Percentiles rank a stretch among this genome's conserved stretches.
Evolutionary conservation across 306 rosid genomes (phyloP).

Genomic region (Quercus rubra): DNA sequence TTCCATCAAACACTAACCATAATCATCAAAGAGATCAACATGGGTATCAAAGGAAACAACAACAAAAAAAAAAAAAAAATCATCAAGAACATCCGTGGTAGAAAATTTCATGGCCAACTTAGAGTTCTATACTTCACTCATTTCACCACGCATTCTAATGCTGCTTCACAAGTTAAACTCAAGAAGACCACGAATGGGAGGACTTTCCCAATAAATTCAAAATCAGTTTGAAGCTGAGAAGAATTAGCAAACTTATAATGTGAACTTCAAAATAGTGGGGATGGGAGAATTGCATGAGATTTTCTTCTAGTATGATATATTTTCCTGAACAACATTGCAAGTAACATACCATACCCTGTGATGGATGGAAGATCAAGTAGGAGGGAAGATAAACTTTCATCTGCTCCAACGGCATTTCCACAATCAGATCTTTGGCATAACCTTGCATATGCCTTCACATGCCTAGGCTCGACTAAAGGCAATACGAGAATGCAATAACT

Average conservation of each 20-base stretch:
- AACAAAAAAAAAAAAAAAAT: no score
- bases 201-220: neutral
- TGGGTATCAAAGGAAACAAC: no score
- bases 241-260: neutral
- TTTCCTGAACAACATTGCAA: slow-evolving; percentile 23
- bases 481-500: slow-evolving; percentile 56
- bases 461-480: slow-evolving; percentile 81
- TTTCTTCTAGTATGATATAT: neutral
- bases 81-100: no score
- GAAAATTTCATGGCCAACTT: no score
- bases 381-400: slow-evolving; percentile 76
- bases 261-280: neutral
- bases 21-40: no score
- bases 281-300: neutral
- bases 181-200: neutral
- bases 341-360: slow-evolving; percentile 96
- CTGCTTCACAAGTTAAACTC: slow-evolving; percentile 1
- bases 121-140: neutral
- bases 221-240: neutral
- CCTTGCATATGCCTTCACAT: slow-evolving; percentile 57
- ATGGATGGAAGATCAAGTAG: slow-evolving; percentile 84
- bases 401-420: slow-evolving; percentile 70
- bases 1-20: no score
- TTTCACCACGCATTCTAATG: neutral
- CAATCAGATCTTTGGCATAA: slow-evolving; percentile 75